These are phyloP conservation scores for Candida silvicultrix DNA, from an alignment of 805 yeast genomes.

Conservation along the genomic window DNA sequence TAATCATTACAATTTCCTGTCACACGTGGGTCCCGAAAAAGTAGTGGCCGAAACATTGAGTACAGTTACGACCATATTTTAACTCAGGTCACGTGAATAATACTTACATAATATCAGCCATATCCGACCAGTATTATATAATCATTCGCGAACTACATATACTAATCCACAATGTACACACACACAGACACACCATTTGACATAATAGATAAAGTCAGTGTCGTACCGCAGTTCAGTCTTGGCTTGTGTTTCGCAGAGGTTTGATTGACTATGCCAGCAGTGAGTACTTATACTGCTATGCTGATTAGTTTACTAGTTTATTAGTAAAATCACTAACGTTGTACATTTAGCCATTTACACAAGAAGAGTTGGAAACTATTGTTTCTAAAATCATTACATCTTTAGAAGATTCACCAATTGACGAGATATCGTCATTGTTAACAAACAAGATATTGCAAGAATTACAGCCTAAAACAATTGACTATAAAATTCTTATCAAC, in stretches of 20 bases:
- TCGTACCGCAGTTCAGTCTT: too few species aligned
- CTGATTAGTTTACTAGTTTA: too few species aligned
- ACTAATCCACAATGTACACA: too few species aligned
- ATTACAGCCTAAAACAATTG: conserved; percentile 40
- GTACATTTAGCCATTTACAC: background rate
- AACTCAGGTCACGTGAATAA: background rate
- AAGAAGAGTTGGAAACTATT: background rate
- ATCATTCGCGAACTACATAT: background rate
- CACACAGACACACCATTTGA: too few species aligned
- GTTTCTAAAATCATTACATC: conserved; percentile 1
- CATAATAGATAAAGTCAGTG: too few species aligned
- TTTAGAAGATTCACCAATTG: conserved; percentile 2
- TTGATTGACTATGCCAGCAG: background rate
- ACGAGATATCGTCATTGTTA: conserved; percentile 16
- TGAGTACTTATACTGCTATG: background rate
- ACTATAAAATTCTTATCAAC: conserved; percentile 50
- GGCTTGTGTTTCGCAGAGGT: too few species aligned
- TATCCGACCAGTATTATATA: background rate
- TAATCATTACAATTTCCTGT: background rate
- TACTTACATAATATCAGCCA: too few species aligned
- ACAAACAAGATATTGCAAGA: conserved; percentile 27
- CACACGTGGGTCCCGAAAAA: background rate
- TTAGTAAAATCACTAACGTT: background rate
- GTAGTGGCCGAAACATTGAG: too few species aligned
- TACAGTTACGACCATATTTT: too few species aligned